Conservation (phyloP, 352 stramenopile species). For the Phytophthora pseudosyringae region DNA sequence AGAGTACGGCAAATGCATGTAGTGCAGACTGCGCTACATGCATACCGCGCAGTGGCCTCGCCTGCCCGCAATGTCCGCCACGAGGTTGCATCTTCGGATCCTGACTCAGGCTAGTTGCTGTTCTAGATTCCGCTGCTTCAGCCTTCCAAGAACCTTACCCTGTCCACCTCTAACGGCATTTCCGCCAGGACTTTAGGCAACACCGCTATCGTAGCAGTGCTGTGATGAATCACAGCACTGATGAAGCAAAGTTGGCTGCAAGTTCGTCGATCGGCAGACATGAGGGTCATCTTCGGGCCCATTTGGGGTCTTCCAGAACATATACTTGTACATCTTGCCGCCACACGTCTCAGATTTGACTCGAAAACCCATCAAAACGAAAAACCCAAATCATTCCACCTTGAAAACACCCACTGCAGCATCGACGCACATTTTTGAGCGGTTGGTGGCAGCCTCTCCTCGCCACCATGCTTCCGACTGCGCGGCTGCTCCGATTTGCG, state of each 20-base stretch:
- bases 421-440: constrained; percentile 23
- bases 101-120: not conserved
- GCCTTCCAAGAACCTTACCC: constrained; percentile 11
- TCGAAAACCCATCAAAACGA: not conserved
- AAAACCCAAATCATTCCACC: not conserved
- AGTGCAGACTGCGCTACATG: not conserved
- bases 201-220: too few relatives aligned
- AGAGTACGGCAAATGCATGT: not conserved
- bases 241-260: too few relatives aligned
- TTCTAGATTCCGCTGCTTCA: constrained; percentile 17
- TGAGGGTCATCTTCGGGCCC: too few relatives aligned
- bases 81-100: not conserved
- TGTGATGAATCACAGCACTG: too few relatives aligned
- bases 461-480: constrained; percentile 23
- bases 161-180: too few relatives aligned
- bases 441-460: constrained; percentile 22
- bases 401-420: constrained; percentile 1
- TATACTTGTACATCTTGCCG: too few relatives aligned
- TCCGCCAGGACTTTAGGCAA: too few relatives aligned
- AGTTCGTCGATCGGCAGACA: too few relatives aligned
- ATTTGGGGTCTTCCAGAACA: too few relatives aligned
- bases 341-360: not conserved
- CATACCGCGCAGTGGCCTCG: too few relatives aligned
- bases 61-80: too few relatives aligned
- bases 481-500: constrained; percentile 33